Evolutionary conservation across 2,329 filamentous ascomycete species (phyloP), one percentile per base, ranked within the genome.

Genomic region (Alternaria gansuensis): DNA sequence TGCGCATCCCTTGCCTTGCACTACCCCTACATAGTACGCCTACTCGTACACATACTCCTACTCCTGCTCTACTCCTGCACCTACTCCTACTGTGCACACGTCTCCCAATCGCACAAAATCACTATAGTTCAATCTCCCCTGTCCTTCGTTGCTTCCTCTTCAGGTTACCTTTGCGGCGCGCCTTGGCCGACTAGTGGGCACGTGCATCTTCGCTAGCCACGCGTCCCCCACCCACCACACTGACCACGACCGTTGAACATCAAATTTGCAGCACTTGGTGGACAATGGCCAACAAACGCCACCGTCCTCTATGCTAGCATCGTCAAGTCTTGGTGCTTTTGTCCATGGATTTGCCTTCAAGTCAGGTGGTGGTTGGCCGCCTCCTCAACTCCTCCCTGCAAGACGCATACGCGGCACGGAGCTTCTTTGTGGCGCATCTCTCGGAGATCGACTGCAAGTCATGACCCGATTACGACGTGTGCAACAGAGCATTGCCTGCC

Each of bases 171-270:
- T 43, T 51, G 59, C 59, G 55, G 51, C 59, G 51, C 43, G 50
- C 55, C 33, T 51, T 46, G 43, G 37, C 51, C 51, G 29, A 48
- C 44, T 48, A 34, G 59, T 59, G 51, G 55, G 36, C 51, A 53
- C 37, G 51, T 59, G 45, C 51, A 52, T 59, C 59, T 51, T 50
- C 46, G 51, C 51, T 55, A 59, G 59, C 59, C 59, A 62, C 59
- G 59, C 59, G 59, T 62, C 57, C 40, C 59, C 49, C 59, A 51
- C 46, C 46, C 49, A 31, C 17, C 29, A 54, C 40, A 51, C 40
- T 54, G 51, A 45, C 56, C 51, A 40, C 45, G 43, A 26, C 51
- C 46, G 34, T 55, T 51, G 41, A 34, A 57, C 37, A 29, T 52
- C n/a, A 39, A 36, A 45, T 45, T 57, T 50, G 43, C 56, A 39